Evolutionary conservation across 2,329 filamentous ascomycete species (phyloP).

Genomic region (Sarocladiaceae sp.): DNA sequence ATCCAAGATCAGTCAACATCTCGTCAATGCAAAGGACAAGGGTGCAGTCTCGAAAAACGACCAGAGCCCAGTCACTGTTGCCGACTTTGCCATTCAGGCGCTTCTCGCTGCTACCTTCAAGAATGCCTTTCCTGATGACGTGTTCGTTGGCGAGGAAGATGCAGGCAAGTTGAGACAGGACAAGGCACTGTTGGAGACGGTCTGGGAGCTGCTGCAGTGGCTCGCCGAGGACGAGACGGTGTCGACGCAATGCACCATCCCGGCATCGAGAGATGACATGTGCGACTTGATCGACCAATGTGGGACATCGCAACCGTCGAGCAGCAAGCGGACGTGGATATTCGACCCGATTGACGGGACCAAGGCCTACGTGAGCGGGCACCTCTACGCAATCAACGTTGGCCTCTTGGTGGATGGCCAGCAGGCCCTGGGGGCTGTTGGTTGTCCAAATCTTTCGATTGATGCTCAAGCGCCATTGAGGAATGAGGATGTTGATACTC

Average conservation of each 20-base stretch:
- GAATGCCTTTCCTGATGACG: conserved; percentile 42
- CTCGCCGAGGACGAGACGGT: conserved; percentile 19
- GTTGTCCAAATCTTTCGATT: conserved; percentile 37
- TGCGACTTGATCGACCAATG: conserved; percentile 49
- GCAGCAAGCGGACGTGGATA: conserved; percentile 40
- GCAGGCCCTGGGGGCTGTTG: conserved; percentile 45
- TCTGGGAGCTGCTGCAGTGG: conserved; percentile 38
- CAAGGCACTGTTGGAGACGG: conserved; percentile 34
- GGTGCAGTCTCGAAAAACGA: conserved; percentile 48
- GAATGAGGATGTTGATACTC: conserved; percentile 38
- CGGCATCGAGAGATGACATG: conserved; percentile 33
- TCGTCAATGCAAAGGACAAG: conserved; percentile 41
- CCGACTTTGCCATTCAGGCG: conserved; percentile 54
- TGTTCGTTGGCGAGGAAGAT: conserved; percentile 51
- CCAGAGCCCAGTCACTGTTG: conserved; percentile 51
- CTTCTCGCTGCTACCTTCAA: conserved; percentile 45
- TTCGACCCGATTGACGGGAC: conserved; percentile 58
- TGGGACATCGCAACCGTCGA: conserved; percentile 31
- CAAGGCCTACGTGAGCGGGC: conserved; percentile 46
- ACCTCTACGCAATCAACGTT: conserved; percentile 53
- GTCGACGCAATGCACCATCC: conserved; percentile 20
- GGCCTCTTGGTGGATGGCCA: conserved; percentile 43
- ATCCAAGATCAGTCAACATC: conserved; percentile 41
- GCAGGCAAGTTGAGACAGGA: conserved; percentile 39
- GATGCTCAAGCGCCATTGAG: conserved; percentile 31